These are phyloP conservation scores for Melaleuca quinquenervia DNA, from an alignment of 345 rosid genomes.

Conservation along the genomic window DNA sequence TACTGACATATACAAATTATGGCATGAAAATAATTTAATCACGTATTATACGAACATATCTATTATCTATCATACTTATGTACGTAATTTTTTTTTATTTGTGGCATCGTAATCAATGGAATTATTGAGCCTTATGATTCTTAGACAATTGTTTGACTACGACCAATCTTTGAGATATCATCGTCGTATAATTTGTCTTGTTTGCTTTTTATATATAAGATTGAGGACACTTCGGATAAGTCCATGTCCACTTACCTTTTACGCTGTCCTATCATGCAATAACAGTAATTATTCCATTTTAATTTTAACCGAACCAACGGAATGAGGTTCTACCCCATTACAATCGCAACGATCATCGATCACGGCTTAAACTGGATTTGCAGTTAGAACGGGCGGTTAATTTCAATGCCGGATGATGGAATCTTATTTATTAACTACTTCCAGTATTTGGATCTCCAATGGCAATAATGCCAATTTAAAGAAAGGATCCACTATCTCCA, in stretches of 20 bases:
- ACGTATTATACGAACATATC: background rate
- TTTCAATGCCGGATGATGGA: background rate
- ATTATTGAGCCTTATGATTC: background rate
- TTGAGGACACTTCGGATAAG: background rate
- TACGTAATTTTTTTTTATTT: background rate
- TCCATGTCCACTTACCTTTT: background rate
- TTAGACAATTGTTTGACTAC: too few relatives aligned
- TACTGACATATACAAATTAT: background rate
- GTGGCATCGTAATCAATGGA: background rate
- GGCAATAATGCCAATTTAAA: background rate
- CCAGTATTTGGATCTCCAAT: background rate
- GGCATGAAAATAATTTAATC: background rate
- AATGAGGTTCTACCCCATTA: background rate
- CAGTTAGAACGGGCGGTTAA: background rate
- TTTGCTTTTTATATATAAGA: background rate
- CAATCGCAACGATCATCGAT: background rate
- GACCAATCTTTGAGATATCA: background rate
- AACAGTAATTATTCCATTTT: background rate
- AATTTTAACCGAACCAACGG: background rate
- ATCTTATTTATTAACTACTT: background rate
- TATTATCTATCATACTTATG: background rate
- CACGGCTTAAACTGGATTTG: background rate
- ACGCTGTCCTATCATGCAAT: background rate
- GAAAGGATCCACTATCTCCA: background rate
- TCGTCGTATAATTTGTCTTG: background rate